Evolutionary conservation across 2,329 filamentous ascomycete species (phyloP), one percentile per base, ranked within the genome.

Genomic region (Penicillium brevicompactum): DNA sequence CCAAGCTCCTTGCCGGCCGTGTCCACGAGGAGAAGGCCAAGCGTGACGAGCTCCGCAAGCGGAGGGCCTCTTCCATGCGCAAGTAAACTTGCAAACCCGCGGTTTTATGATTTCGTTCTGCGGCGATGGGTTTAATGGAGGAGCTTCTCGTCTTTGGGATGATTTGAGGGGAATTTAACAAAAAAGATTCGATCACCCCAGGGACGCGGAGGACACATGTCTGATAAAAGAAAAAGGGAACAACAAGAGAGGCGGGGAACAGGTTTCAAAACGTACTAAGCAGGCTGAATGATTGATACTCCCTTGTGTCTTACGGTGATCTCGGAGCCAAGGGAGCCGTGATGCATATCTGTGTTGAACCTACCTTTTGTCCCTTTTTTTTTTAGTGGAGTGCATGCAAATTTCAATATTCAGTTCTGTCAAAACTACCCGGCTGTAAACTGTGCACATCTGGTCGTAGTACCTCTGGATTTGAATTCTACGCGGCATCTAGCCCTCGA

Each of bases 51-150:
- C 83, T 89, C 79, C 91, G 92, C 84, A 97, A 97, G 92, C 88
- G 94, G 79, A 87, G 94, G 78, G 93, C 93, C 72, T 95, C 90
- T 79, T 97, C 93, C 74, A 91, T 95, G 88, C 93, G 93, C 84
- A 85, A 84, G 80, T 92, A 91, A 82, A 83, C 75, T 51, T 58
- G 51, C 49, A 44, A 13, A 54, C 54, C 61, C 55, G 55, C 59
- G 59, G 58, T 62, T 57, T 65, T 52, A 66, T 65, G 61, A 68
- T 63, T 64, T 66, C 64, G 65, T 68, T 68, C 62, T 67, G 64
- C 63, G 63, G 62, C 64, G 65, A 47, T 56, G 64, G 56, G 52
- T 64, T 66, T 70, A 72, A 70, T 71, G 69, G 69, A 67, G 65
- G 64, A 68, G 68, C 66, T 68, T 60, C 63, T 68, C 66, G 70